phyloP scores from a whole-genome alignment of 2,329 filamentous ascomycete species.

The Hypoxylon sp. region DNA sequence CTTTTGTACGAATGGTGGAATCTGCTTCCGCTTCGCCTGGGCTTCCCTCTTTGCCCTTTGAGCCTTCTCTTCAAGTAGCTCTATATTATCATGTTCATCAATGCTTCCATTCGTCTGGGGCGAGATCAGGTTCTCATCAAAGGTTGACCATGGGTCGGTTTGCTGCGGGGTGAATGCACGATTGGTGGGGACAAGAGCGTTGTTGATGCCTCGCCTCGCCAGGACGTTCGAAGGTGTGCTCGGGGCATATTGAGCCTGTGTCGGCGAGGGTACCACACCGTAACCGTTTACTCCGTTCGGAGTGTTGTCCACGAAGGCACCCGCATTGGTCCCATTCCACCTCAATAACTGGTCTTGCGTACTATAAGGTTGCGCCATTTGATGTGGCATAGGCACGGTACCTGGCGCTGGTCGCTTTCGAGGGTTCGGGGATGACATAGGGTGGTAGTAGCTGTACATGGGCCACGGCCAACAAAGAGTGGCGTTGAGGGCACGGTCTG shows the following conservation, averaged over 20 bases:
- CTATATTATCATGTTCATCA: conserved; percentile 77
- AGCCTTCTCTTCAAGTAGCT: conserved; percentile 83
- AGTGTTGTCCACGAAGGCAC: conserved; percentile 52
- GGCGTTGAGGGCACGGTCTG: conserved; percentile 13
- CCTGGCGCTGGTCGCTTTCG: conserved; percentile 54
- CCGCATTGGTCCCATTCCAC: conserved; percentile 63
- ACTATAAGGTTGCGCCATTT: conserved; percentile 59
- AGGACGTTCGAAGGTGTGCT: conserved; percentile 62
- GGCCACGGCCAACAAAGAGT: conserved; percentile 27
- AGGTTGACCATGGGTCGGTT: conserved; percentile 56
- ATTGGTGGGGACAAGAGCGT: conserved; percentile 59
- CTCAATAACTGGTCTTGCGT: conserved; percentile 65
- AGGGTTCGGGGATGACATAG: conserved; percentile 53
- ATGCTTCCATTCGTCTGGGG: conserved; percentile 54
- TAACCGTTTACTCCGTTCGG: conserved; percentile 53
- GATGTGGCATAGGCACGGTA: conserved; percentile 53
- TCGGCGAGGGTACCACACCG: conserved; percentile 49
- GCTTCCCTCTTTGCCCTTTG: conserved; percentile 87
- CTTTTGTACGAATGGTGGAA: conserved; percentile 98
- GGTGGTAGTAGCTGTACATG: conserved; percentile 51
- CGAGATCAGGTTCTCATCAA: conserved; percentile 60
- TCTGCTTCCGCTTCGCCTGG: conserved; percentile 91
- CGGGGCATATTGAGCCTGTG: conserved; percentile 54
- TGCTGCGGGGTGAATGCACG: conserved; percentile 50
- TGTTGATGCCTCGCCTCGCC: conserved; percentile 66